phyloP scores from a whole-genome alignment of 495 filamentous ascomycete genomes.

The Penicillium arizonense region DNA sequence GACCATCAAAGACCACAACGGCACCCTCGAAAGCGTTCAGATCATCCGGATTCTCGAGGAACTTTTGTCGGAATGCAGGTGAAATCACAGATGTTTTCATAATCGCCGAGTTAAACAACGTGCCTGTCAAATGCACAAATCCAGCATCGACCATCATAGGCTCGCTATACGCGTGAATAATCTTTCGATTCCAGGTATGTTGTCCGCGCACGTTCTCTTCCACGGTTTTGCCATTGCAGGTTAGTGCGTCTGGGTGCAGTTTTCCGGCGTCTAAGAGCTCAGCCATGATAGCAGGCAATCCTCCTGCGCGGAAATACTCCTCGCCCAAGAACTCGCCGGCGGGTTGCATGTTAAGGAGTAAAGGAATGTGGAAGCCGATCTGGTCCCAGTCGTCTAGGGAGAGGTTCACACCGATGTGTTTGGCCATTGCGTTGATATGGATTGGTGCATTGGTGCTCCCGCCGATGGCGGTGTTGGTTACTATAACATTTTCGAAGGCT shows the following conservation, averaged over 20 bases:
- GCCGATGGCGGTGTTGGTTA: slow-evolving; percentile 50
- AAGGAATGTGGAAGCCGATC: slow-evolving; percentile 46
- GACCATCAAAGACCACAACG: slow-evolving; percentile 52
- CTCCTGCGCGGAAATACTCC: slow-evolving; percentile 52
- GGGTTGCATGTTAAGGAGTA: slow-evolving; percentile 54
- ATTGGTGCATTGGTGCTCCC: slow-evolving; percentile 57
- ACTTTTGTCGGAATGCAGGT: slow-evolving; percentile 43
- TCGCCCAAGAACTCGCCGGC: slow-evolving; percentile 51
- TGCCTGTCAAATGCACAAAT: slow-evolving; percentile 49
- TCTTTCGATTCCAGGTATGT: slow-evolving; percentile 40
- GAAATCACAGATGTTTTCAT: slow-evolving; percentile 58
- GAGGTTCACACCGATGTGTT: slow-evolving; percentile 49
- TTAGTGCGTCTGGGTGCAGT: slow-evolving; percentile 35
- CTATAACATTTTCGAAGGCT: slow-evolving; percentile 55
- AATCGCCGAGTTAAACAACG: slow-evolving; percentile 53
- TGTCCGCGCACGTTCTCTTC: slow-evolving; percentile 38
- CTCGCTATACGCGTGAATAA: slow-evolving; percentile 42
- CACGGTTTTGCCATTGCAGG: slow-evolving; percentile 40
- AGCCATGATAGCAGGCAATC: slow-evolving; percentile 50
- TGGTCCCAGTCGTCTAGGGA: slow-evolving; percentile 53
- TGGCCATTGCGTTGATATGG: slow-evolving; percentile 53
- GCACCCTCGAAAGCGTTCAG: slow-evolving; percentile 50
- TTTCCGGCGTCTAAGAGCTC: slow-evolving; percentile 48
- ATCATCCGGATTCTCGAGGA: slow-evolving; percentile 47
- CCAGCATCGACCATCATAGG: slow-evolving; percentile 48